Conservation (phyloP, 208 protist genomes). For the Leishmania amazonensis region DNA sequence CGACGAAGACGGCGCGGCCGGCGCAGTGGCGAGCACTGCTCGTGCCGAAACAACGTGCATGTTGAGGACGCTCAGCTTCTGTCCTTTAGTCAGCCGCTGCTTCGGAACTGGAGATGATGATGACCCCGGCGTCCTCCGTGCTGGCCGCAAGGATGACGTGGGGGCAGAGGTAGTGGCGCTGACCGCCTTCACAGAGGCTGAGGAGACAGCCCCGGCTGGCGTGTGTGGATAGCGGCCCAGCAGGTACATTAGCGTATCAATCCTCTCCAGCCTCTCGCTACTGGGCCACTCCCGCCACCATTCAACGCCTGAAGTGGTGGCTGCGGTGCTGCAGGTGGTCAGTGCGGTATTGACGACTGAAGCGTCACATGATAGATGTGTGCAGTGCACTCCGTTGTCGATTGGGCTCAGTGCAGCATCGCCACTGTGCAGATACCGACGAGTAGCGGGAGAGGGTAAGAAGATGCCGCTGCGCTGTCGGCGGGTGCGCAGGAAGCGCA, state of each 20-base stretch:
- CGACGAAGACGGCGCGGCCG: background rate
- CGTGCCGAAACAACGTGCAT: slow-evolving; percentile 4
- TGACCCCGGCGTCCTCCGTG: background rate
- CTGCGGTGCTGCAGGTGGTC: background rate
- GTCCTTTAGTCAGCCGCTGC: background rate
- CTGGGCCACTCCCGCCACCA: slow-evolving; percentile 36
- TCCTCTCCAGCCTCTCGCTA: slow-evolving; percentile 20
- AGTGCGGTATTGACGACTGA: background rate
- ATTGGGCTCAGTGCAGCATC: background rate
- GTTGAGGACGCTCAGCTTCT: slow-evolving; percentile 13
- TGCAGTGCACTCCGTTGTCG: background rate
- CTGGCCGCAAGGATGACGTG: background rate
- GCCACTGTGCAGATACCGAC: background rate
- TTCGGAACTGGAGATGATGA: background rate
- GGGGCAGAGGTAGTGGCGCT: background rate
- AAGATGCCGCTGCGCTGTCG: background rate
- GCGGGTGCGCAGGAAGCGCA: background rate
- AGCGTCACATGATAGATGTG: background rate
- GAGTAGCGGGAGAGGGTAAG: background rate
- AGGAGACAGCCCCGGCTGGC: background rate
- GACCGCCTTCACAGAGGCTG: background rate
- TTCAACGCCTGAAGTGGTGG: background rate
- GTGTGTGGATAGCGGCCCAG: slow-evolving; percentile 39
- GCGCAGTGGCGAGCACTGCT: background rate
- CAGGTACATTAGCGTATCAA: slow-evolving; percentile 47